Evolutionary conservation across 495 filamentous ascomycete genomes (phyloP), one percentile per base, ranked within the genome.

Genomic region (Evernia prunastri): DNA sequence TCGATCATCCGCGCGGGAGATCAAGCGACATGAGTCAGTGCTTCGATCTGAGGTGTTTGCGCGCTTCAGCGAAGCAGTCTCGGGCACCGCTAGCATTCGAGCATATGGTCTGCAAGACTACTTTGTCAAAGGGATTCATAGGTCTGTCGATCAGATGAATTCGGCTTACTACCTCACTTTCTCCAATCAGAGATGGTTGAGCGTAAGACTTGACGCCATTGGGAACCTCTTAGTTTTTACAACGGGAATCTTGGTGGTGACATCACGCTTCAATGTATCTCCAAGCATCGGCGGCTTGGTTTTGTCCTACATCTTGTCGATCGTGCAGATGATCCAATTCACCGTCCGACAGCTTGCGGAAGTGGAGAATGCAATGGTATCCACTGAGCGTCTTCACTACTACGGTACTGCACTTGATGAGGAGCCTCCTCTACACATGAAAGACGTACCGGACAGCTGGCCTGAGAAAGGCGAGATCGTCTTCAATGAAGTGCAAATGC

Each of bases 331-430:
- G 89, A 84, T 97, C 56, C 92, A 96, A 72, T 96, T 96, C 75
- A 92, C 91, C 4, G 89, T 97, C 25, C 85, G 93, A 43, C 94
- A 97, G 75, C 82, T 97, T 42, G 92, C 94, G 40, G 94, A 97
- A 72, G 90, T 97, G 27, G 94, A 98, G 73, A 97, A 96, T 78
- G 88, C 89, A 71, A 96, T 98, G 92, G 97, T 96, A 69, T 85
- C 94, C 1, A 93, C 93, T 5, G 93, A 98, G 72, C 89, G 94
- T 36, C 80, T 98, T n/a, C 82, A 90, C 73, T 90, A 94, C 77
- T 98, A 98, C 71, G 92, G 90, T 47, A 91, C 84, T 8, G 68
- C 89, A 60, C 85, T 98, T 4, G 91, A 96, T 64, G 86, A 95
- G 70, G 94, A 98, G 73, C 88, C 91, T 0, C 90, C 91, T 0